Conservation (phyloP, 1,284 basidiomycete species). For the Ustilago vetiveriae region DNA sequence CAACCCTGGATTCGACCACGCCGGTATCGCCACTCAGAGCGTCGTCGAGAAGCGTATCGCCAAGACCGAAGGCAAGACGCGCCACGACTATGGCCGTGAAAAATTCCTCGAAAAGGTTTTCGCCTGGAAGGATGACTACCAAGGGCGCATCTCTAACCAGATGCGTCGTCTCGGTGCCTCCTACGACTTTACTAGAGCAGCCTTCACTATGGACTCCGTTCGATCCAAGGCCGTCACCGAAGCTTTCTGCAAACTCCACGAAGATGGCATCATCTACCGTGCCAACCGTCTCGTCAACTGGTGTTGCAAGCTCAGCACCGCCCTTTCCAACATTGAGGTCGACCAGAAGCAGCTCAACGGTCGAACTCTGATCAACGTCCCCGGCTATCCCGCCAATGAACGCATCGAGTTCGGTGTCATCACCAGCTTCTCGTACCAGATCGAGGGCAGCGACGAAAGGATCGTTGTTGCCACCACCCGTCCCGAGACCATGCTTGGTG, state of each 20-base stretch:
- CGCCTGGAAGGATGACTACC: conserved; percentile 98
- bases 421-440: conserved; percentile 91
- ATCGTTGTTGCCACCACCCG: conserved; percentile 96
- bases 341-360: conserved; percentile 93
- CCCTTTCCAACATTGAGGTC: conserved; percentile 95
- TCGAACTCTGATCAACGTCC: conserved; percentile 86
- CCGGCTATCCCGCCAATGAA: conserved; percentile 92
- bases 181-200: conserved; percentile 91
- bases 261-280: conserved; percentile 93
- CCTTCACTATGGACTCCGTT: conserved; percentile 90
- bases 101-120: conserved; percentile 90
- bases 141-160: conserved; percentile 88
- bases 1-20: conserved; percentile 96
- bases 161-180: conserved; percentile 89
- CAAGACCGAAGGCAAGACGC: conserved; percentile 82
- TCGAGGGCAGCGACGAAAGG: conserved; percentile 86
- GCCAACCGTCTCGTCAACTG: conserved; percentile 98
- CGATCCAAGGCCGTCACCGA: conserved; percentile 82
- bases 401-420: conserved; percentile 97
- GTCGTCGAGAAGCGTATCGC: conserved; percentile 94
- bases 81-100: conserved; percentile 94
- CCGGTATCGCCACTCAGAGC: conserved; percentile 97
- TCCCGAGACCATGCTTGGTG: conserved; percentile 98
- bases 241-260: conserved; percentile 88
- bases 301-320: conserved; percentile 96